phyloP scores from a whole-genome alignment of 768 basidiomycete species.

The Macrocybe gigantea region DNA sequence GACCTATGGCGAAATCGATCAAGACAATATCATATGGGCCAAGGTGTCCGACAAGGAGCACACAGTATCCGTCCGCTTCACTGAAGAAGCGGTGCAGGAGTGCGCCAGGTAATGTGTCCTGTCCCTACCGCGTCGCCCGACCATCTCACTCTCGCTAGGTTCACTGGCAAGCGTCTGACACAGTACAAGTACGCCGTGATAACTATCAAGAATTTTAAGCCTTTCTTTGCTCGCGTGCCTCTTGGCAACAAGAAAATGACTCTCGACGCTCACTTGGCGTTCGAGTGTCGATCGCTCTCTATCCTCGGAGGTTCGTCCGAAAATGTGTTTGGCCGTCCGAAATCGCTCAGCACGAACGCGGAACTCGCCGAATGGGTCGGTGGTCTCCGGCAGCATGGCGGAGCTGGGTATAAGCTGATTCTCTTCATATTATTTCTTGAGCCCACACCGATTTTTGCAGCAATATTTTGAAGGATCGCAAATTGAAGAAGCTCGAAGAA shows the following conservation, averaged over 20 bases:
- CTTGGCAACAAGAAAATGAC: conserved; percentile 34
- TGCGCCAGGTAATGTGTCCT: conserved; percentile 29
- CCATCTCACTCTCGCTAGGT: conserved; percentile 10
- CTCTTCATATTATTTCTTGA: not conserved
- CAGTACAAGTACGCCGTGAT: conserved; percentile 42
- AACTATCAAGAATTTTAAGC: conserved; percentile 42
- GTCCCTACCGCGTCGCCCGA: not conserved
- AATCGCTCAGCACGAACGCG: conserved; percentile 32
- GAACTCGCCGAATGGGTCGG: conserved; percentile 46
- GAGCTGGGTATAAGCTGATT: conserved; percentile 47
- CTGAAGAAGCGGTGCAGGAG: conserved; percentile 38
- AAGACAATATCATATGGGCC: conserved; percentile 54
- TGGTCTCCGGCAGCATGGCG: conserved; percentile 51
- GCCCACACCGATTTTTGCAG: conserved; percentile 14
- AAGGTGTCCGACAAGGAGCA: conserved; percentile 52
- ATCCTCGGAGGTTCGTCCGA: conserved; percentile 39
- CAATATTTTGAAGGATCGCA: conserved; percentile 41
- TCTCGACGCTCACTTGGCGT: conserved; percentile 32
- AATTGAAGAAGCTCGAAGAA: conserved; percentile 9
- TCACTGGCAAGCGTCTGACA: conserved; percentile 29
- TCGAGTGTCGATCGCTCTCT: conserved; percentile 45
- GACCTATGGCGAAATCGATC: conserved; percentile 33
- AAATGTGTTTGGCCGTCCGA: conserved; percentile 45
- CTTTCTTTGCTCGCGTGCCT: conserved; percentile 50
- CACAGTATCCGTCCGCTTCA: conserved; percentile 48